These are phyloP conservation scores for Trichophaea hybrida DNA, from an alignment of 2,329 filamentous ascomycete genomes.

Conservation along the genomic window DNA sequence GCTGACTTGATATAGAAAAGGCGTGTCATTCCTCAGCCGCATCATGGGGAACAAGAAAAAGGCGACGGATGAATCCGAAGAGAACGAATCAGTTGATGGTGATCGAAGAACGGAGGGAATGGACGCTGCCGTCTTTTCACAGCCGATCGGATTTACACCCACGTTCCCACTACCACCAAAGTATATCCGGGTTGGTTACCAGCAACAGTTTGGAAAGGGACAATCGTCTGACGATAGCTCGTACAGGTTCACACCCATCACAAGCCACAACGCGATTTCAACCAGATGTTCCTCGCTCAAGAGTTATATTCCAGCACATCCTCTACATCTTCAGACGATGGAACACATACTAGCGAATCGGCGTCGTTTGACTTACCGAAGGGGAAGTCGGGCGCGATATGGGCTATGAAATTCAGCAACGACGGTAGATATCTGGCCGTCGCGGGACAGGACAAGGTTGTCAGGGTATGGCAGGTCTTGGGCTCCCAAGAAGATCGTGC, in stretches of 20 bases:
- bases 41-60: conserved; percentile 64
- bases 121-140: conserved; percentile 69
- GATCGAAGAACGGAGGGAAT: conserved; percentile 59
- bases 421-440: conserved; percentile 84
- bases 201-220: background rate
- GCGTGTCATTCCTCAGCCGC: conserved; percentile 77
- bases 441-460: conserved; percentile 74
- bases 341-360: conserved; percentile 28
- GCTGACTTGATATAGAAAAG: conserved; percentile 47
- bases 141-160: conserved; percentile 68
- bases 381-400: conserved; percentile 51
- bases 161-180: conserved; percentile 76
- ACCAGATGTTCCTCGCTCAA: conserved; percentile 80
- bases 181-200: conserved; percentile 48
- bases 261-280: conserved; percentile 70
- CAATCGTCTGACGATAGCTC: background rate
- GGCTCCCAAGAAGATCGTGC: conserved; percentile 65
- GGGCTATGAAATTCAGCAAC: conserved; percentile 83
- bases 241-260: conserved; percentile 59
- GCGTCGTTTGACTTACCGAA: conserved; percentile 19
- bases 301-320: conserved; percentile 49
- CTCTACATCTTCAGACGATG: conserved; percentile 26
- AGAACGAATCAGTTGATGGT: conserved; percentile 53
- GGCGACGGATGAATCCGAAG: conserved; percentile 34
- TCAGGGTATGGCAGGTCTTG: conserved; percentile 81